These are phyloP conservation scores for Nicotiana rustica DNA, from an alignment of 305 asterid species.

Conservation along the genomic window DNA sequence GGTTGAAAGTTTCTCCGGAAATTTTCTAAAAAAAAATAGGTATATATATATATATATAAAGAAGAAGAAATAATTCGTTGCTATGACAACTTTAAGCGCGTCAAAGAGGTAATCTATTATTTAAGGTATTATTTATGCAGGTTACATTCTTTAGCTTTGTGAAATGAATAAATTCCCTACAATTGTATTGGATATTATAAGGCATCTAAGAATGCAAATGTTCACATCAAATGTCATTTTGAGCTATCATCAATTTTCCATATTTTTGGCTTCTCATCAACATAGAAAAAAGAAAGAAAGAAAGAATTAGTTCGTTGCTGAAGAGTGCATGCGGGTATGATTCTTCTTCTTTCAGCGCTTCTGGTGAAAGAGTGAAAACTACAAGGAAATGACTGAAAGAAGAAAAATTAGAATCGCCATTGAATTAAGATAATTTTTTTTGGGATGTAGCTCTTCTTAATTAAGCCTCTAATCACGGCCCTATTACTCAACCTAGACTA, in stretches of 20 bases:
- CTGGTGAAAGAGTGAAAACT: no score
- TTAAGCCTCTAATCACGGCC: not conserved
- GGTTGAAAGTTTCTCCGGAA: no score
- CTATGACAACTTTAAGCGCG: not conserved
- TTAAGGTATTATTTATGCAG: not conserved
- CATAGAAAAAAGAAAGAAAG: not conserved
- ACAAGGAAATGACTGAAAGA: not conserved
- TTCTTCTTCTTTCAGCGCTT: no score
- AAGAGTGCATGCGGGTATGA: not conserved
- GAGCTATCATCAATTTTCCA: not conserved
- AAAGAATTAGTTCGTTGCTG: not conserved
- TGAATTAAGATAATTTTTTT: not conserved
- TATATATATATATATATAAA: no score
- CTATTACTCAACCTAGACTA: constrained; percentile 1
- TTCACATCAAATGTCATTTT: not conserved
- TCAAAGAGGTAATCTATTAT: not conserved
- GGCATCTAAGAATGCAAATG: not conserved
- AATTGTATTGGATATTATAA: not conserved
- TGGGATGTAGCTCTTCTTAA: not conserved
- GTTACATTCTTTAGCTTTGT: not conserved
- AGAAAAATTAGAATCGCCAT: no score
- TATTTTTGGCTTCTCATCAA: not conserved
- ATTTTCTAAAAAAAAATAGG: no score
- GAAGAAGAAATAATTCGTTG: not conserved
- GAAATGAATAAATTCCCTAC: not conserved